phyloP scores from a whole-genome alignment of 495 filamentous ascomycete species.

The Lasiosphaeriaceae sp. region DNA sequence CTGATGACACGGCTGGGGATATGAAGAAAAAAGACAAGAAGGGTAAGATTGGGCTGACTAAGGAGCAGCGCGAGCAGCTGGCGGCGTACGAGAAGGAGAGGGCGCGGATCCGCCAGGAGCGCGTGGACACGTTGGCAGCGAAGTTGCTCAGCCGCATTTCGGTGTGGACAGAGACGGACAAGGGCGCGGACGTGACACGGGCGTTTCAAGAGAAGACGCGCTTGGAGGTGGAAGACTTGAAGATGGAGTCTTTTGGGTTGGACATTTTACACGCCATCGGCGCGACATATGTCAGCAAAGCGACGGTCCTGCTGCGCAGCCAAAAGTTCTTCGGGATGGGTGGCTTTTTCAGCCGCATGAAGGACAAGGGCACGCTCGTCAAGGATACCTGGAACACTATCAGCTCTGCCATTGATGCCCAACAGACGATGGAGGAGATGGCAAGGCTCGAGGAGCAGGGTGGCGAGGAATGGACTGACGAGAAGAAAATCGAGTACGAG shows the following conservation, averaged over 20 bases:
- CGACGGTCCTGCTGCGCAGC: conserved; percentile 79
- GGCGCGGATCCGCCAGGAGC: conserved; percentile 78
- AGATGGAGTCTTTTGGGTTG: conserved; percentile 97
- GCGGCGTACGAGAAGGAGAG: conserved; percentile 86
- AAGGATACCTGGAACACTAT: conserved; percentile 99
- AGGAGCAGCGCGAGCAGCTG: conserved; percentile 88
- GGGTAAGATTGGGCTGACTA: conserved; percentile 78
- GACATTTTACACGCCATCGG: conserved; percentile 97
- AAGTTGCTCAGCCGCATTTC: conserved; percentile 89
- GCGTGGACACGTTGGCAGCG: conserved; percentile 73
- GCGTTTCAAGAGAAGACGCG: conserved; percentile 91
- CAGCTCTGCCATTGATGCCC: conserved; percentile 93
- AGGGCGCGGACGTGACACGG: conserved; percentile 72
- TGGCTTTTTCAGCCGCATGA: conserved; percentile 87
- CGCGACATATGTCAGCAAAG: conserved; percentile 81
- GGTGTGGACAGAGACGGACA: conserved; percentile 97
- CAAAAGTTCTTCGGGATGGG: conserved; percentile 96
- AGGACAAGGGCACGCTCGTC: conserved; percentile 93
- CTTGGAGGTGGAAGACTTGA: conserved; percentile 95
- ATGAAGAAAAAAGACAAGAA: conserved; percentile 66
- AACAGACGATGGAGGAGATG: conserved; percentile 99
- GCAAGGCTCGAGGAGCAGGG: conserved; percentile 91
- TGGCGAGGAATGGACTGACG: conserved; percentile 97
- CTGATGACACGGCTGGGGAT: conserved; percentile 69
- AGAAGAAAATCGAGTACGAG: conserved; percentile 96